Conservation (phyloP, 306 rosid species). For the Trifolium fragiferum region DNA sequence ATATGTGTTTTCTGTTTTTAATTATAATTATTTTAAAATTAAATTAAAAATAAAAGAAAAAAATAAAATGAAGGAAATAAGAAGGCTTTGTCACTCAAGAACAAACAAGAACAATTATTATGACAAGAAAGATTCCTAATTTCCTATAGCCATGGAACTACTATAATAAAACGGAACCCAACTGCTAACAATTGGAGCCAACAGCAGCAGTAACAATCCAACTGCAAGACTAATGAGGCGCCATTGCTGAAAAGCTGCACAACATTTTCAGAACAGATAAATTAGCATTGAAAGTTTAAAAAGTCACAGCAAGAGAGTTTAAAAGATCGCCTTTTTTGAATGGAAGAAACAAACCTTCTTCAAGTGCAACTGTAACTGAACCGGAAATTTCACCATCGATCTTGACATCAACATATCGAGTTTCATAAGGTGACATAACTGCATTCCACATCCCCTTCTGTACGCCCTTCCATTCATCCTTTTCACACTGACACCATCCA, state of each 20-base stretch:
- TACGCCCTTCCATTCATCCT: constrained; percentile 60
- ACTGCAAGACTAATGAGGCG: constrained; percentile 65
- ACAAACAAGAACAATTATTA: constrained; percentile 71
- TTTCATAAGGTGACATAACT: constrained; percentile 74
- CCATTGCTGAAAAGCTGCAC: constrained; percentile 74
- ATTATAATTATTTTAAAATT: too few species aligned
- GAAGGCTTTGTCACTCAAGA: too few species aligned
- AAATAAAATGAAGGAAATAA: too few species aligned
- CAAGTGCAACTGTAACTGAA: constrained; percentile 62
- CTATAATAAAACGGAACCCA: constrained; percentile 88
- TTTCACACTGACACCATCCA: constrained; percentile 76
- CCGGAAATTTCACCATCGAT: constrained; percentile 52
- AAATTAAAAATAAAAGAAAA: too few species aligned
- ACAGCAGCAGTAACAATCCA: constrained; percentile 59
- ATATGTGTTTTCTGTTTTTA: too few species aligned
- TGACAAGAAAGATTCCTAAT: constrained; percentile 75
- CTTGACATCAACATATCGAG: constrained; percentile 69
- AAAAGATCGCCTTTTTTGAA: too few species aligned
- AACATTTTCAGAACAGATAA: neutral
- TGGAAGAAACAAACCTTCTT: constrained; percentile 73
- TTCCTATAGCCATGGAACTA: constrained; percentile 81
- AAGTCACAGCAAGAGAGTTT: too few species aligned
- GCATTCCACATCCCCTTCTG: constrained; percentile 70
- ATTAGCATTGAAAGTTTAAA: neutral
- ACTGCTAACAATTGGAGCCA: constrained; percentile 74